These are phyloP conservation scores for Pistacia atlantica DNA, from an alignment of 345 rosid species.

Conservation along the genomic window DNA sequence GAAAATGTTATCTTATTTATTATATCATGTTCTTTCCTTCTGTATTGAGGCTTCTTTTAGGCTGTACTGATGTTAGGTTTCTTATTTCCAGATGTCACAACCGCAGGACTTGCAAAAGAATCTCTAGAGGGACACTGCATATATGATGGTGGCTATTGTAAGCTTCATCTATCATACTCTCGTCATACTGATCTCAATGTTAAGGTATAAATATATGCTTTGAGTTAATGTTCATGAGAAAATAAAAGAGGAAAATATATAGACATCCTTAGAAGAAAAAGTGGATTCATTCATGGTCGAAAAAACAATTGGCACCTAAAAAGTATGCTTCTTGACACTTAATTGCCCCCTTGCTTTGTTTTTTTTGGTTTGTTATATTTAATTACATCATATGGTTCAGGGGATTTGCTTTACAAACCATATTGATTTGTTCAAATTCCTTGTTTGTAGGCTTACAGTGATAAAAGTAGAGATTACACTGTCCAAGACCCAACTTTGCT, in stretches of 20 bases:
- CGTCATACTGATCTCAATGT: conserved; percentile 99
- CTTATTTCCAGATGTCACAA: conserved; percentile 62
- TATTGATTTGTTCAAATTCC: conserved; percentile 10
- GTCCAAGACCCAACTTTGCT: conserved; percentile 59
- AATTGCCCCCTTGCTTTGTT: conserved; percentile 9
- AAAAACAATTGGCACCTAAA: conserved; percentile 41
- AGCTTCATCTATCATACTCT: conserved; percentile 99
- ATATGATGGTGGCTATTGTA: conserved; percentile 99
- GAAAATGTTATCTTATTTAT: too few relatives aligned
- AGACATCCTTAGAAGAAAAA: conserved; percentile 44
- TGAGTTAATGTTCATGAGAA: conserved; percentile 56
- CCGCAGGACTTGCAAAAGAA: conserved; percentile 86
- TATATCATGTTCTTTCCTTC: neutral
- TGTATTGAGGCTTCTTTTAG: neutral
- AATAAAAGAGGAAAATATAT: conserved; percentile 32
- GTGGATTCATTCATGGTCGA: conserved; percentile 40
- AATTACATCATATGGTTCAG: neutral
- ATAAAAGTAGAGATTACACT: conserved; percentile 95
- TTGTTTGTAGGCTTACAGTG: conserved; percentile 70
- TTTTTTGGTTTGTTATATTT: neutral
- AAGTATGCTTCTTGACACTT: conserved; percentile 58
- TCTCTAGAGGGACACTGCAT: conserved; percentile 98
- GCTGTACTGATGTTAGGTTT: conserved; percentile 19
- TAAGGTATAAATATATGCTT: conserved; percentile 84
- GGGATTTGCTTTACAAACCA: neutral